Evolutionary conservation across 192 early-diverging fungal genomes (phyloP).

Genomic region (Irineochytrium annulatum): DNA sequence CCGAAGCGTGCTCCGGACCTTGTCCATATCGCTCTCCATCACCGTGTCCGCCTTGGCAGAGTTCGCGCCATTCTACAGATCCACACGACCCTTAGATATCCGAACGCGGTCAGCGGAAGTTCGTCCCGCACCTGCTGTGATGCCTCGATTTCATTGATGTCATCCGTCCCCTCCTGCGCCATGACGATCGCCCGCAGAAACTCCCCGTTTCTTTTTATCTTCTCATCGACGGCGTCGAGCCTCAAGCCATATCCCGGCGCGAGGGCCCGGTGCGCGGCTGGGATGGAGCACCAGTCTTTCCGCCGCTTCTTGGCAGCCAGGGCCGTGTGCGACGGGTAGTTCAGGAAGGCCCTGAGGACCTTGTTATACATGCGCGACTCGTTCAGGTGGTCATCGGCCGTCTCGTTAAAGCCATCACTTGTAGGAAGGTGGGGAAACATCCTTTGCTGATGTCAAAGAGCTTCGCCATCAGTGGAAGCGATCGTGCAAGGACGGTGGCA

Average conservation of each 20-base stretch:
- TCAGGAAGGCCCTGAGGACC: slow-evolving; percentile 31
- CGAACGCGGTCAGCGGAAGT: slow-evolving; percentile 3
- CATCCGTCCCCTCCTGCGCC: slow-evolving; percentile 10
- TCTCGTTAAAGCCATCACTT: too few species aligned
- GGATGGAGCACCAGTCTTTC: slow-evolving; percentile 22
- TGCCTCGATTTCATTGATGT: slow-evolving; percentile 8
- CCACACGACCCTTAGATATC: background rate
- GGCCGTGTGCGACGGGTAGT: slow-evolving; percentile 34
- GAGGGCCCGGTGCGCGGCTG: slow-evolving; percentile 14
- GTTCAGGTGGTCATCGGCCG: slow-evolving; percentile 2
- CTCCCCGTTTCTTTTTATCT: slow-evolving; percentile 18
- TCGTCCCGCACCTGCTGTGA: slow-evolving; percentile 8
- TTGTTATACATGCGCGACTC: slow-evolving; percentile 23
- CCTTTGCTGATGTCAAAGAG: too few species aligned
- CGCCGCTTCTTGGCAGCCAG: slow-evolving; percentile 32
- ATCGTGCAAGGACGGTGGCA: too few species aligned
- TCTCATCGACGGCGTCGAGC: slow-evolving; percentile 17
- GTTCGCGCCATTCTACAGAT: slow-evolving; percentile 3
- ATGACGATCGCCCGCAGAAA: slow-evolving; percentile 17
- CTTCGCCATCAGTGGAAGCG: too few species aligned
- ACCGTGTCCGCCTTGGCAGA: slow-evolving; percentile 30
- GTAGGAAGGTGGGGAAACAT: too few species aligned
- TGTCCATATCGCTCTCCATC: slow-evolving; percentile 79
- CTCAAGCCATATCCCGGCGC: slow-evolving; percentile 15
- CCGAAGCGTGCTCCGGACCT: slow-evolving; percentile 80